Percentiles rank a stretch among this genome's conserved stretches.
phyloP scores from a whole-genome alignment of 768 basidiomycete genomes.

The Clitopilus hobsonii region DNA sequence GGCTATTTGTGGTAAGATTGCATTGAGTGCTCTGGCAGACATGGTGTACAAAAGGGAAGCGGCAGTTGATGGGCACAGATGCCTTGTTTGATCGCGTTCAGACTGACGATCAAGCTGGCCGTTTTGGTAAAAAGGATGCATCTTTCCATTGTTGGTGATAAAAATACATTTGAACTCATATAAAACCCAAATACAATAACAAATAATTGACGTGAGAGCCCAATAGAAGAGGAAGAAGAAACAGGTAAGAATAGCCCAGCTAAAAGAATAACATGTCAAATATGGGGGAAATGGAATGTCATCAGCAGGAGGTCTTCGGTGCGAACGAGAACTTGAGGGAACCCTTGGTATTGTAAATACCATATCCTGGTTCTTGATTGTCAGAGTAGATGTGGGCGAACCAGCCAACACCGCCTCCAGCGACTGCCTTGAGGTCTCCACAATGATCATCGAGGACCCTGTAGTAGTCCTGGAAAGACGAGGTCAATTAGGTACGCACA shows the following conservation, averaged over 20 bases:
- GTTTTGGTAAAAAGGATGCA: too few relatives aligned
- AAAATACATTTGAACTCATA: background rate
- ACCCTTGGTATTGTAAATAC: constrained; percentile 50
- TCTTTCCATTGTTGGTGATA: background rate
- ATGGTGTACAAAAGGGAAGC: constrained; percentile 6
- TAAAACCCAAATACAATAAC: background rate
- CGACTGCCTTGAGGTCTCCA: constrained; percentile 50
- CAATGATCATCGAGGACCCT: constrained; percentile 61
- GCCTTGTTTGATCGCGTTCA: background rate
- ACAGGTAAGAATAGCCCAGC: background rate
- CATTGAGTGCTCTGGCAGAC: constrained; percentile 66
- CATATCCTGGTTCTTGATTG: constrained; percentile 62
- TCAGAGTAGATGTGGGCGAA: constrained; percentile 81
- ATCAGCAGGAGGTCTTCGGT: constrained; percentile 59
- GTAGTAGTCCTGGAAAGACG: constrained; percentile 50
- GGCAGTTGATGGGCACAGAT: background rate
- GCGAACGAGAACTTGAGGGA: constrained; percentile 57
- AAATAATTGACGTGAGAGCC: background rate
- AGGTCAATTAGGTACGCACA: constrained; percentile 2
- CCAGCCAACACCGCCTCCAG: constrained; percentile 70
- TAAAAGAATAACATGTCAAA: too few relatives aligned
- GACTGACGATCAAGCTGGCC: background rate
- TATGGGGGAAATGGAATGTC: background rate
- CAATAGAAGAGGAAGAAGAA: background rate
- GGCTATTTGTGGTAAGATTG: constrained; percentile 69